A percentile compares a stretch with the other conserved stretches of the same genome.
Conservation (phyloP, 1,284 basidiomycete species). For the Veloboletus limbatus region DNA sequence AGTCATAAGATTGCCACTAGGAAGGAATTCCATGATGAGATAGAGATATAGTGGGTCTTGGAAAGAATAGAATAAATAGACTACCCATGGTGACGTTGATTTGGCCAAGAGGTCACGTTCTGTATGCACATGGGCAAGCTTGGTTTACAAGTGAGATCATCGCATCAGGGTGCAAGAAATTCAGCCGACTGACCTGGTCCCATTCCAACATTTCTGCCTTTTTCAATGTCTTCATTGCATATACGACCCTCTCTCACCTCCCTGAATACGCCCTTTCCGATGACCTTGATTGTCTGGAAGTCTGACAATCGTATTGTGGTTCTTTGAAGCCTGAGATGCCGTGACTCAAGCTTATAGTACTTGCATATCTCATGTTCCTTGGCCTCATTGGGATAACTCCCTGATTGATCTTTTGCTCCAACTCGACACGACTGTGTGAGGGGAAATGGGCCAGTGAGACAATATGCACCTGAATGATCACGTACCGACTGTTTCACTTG, state of each 20-base stretch:
- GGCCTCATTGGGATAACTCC: conserved; percentile 72
- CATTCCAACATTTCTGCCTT: too few species aligned
- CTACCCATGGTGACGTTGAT: conserved; percentile 97
- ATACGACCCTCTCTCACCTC: too few species aligned
- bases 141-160: too few species aligned
- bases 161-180: too few species aligned
- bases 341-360: conserved; percentile 88
- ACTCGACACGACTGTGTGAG: conserved; percentile 75
- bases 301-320: conserved; percentile 93
- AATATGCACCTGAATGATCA: background rate
- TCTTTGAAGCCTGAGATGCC: conserved; percentile 85
- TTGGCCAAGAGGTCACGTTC: conserved; percentile 92
- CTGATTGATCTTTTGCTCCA: conserved; percentile 87
- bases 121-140: conserved; percentile 92
- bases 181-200: too few species aligned
- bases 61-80: conserved; percentile 97
- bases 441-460: conserved; percentile 9
- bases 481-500: conserved; percentile 60
- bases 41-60: conserved; percentile 98
- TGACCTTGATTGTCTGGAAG: conserved; percentile 92
- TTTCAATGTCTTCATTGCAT: conserved; percentile 81
- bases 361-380: conserved; percentile 91
- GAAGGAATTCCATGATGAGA: conserved; percentile 98
- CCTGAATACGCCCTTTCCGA: conserved; percentile 95
- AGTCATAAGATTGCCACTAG: conserved; percentile 97